Conservation (phyloP, 2,329 filamentous ascomycete genomes). For the Talaromyces sp. region DNA sequence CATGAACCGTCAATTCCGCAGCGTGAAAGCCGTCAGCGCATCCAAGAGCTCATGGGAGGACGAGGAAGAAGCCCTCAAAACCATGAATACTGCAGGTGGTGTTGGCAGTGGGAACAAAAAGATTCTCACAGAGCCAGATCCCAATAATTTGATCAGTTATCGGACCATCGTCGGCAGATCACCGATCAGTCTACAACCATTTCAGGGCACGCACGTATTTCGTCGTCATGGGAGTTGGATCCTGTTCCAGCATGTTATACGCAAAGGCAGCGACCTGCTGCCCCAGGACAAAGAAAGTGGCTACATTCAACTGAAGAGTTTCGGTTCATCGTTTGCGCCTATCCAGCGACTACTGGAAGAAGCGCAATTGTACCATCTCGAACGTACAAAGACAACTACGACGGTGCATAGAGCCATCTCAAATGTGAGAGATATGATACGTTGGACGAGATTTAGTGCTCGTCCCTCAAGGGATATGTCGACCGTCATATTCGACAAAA, state of each 20-base stretch:
- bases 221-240: constrained; percentile 21
- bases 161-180: constrained; percentile 17
- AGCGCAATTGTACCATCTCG: constrained; percentile 53
- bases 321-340: constrained; percentile 19
- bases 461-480: constrained; percentile 68
- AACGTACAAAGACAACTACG: constrained; percentile 41
- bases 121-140: constrained; percentile 13
- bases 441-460: constrained; percentile 57
- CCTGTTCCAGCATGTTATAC: constrained; percentile 16
- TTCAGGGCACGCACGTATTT: constrained; percentile 21
- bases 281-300: constrained; percentile 10
- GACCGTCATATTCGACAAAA: constrained; percentile 67
- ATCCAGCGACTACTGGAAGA: constrained; percentile 33
- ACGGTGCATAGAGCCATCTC: constrained; percentile 54
- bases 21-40: constrained; percentile 55
- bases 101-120: constrained; percentile 2
- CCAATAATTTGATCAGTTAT: constrained; percentile 19
- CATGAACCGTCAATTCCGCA: constrained; percentile 48
- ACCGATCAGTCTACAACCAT: constrained; percentile 27
- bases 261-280: constrained; percentile 4
- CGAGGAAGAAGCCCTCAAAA: constrained; percentile 34
- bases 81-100: background rate
- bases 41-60: constrained; percentile 54
- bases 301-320: constrained; percentile 20
- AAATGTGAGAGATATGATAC: constrained; percentile 37